Base-by-base conservation (phyloP, 331 rosid species). In the Malus hybrid region DNA sequence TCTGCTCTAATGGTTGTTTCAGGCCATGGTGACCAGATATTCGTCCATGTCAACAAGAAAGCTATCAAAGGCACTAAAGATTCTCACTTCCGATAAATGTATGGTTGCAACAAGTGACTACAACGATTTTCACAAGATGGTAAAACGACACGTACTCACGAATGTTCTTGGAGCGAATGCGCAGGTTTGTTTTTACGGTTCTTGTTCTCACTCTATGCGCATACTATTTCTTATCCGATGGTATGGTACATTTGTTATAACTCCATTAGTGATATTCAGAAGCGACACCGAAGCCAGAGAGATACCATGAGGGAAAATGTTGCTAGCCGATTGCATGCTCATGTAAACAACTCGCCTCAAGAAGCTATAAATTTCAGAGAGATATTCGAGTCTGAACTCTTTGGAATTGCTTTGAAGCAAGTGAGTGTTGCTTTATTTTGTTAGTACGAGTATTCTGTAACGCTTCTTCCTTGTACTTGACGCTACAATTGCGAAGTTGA, bases 31-130 rank as follows among this genome's bases (percentile, higher is more conserved):
- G 76, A 88, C 96, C 13, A 86, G 96, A 76, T 84, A 46, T 77
- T 65, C 95, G 11, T 91, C 97, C 13, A 91, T 93, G 69, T 89
- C 98, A 50, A 76, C 88, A 20, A 88, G 91, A 82, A 93, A 91
- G 83, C 84, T 93, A 48, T 78, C 93, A 5, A 91, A 64, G 22
- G 96, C 97, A 6, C 81, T 93, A 1, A 84, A n/a, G 46, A 77
- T 84, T 74, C 90, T 93, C 74, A 91, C 96, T 77, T 56, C 13
- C 39, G 76, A 93, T 72, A 93, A 93, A 77, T 86, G 95, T 57
- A 88, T 93, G 97, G 98, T 93, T 80, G 97, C 98, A 13, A 83
- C 19, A 18, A 93, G 98, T 39, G 98, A 93, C 78, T 91, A 93
- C 87, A 74, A 89, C 20, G 90, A 89, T 1, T 93, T 93, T 82